Base-by-base conservation (phyloP, 495 filamentous ascomycete species). In the Neurospora sp. region DNA sequence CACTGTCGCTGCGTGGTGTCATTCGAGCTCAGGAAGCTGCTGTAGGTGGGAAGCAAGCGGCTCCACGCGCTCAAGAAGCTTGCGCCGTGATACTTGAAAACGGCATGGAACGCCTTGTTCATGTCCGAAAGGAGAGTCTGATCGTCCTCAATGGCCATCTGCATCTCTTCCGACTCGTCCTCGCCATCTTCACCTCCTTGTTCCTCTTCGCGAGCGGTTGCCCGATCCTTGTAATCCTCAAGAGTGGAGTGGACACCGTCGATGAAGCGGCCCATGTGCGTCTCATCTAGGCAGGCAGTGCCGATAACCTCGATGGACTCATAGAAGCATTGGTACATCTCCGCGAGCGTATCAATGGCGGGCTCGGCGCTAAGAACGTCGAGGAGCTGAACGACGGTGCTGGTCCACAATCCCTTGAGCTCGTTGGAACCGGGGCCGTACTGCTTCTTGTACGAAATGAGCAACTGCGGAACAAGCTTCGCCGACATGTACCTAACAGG, bases 281-380 rank as follows among this genome's bases (percentile, higher is more conserved):
- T 86, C 69, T 85, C 85, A 35, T 85, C 93, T 16, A 99, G 87
- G 79, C 91, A 94, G 76, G 92, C 88, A 82, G 92, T 91, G 73
- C 94, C 95, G 74, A 97, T 89, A 8, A 97, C 93, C 83, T 98
- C 96, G 20, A 99, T 93, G 8, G 93, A 97, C 82, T 99, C 96
- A 82, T 99, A 99, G 86, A 98, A 98, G 87, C 96, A 98, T 82
- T 98, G 95, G 81, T 98, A 99, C 93, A 99, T 97, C 84, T 98
- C 96, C 12, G 96, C 95, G 23, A 99, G 88, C 0, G 95, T 97
- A 76, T 99, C 96, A 66, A 99, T 93, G 0, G 94, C 94, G 9
- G 96, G 95, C 83, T 99, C 96, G 0, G 93, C 93, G 73, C 89
- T 93, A n/a, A 99, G 87, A 4, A 98, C 95, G 80, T 98, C 96